phyloP scores from a whole-genome alignment of 257 asterid species.

The Nicotiana obtusifolia region DNA sequence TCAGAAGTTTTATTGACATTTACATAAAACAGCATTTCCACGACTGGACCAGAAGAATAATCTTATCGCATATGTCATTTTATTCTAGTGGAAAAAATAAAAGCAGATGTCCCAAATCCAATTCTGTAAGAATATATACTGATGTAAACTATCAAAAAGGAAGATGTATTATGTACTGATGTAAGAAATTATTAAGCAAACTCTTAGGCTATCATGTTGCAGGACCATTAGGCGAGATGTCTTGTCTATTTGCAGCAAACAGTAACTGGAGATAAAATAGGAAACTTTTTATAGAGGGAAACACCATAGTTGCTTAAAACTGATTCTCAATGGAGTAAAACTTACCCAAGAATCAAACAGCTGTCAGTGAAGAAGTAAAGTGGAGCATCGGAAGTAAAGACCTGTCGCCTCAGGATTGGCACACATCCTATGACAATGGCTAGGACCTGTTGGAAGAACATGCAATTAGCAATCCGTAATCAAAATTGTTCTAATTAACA shows the following conservation, averaged over 20 bases:
- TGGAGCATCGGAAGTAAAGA: slow-evolving; percentile 89
- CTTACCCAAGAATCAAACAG: slow-evolving; percentile 97
- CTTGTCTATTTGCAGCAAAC: background rate
- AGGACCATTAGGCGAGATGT: background rate
- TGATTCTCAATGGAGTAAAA: slow-evolving; percentile 17
- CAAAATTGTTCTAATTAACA: background rate
- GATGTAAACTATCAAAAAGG: background rate
- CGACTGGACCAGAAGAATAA: background rate
- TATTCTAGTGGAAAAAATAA: background rate
- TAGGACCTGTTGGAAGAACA: slow-evolving; percentile 49
- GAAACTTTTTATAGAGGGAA: background rate
- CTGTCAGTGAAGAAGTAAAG: slow-evolving; percentile 95
- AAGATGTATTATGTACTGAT: background rate
- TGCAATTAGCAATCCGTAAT: slow-evolving; percentile 2
- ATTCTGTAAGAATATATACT: background rate
- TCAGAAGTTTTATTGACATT: background rate
- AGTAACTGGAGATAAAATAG: background rate
- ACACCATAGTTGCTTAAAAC: background rate
- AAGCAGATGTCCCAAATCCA: background rate
- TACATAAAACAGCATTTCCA: background rate
- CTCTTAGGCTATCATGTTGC: background rate
- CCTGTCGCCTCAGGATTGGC: slow-evolving; percentile 66
- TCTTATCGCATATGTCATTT: background rate
- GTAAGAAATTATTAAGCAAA: background rate
- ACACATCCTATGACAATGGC: slow-evolving; percentile 87